Evolutionary conservation across 345 rosid genomes (phyloP).

Genomic region (Dipteronia sinensis): DNA sequence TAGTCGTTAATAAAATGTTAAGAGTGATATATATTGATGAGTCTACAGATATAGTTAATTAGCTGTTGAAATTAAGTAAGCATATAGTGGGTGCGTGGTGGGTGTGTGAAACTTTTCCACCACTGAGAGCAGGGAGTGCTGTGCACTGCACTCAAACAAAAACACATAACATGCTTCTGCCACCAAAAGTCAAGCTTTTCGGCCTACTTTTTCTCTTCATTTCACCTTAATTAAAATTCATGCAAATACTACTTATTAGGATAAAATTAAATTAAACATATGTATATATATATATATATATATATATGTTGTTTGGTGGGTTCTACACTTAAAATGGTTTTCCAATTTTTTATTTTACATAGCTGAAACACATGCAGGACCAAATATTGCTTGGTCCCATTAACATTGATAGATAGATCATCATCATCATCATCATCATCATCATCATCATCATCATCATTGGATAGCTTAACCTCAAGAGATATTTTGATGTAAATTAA

Average conservation of each 20-base stretch:
- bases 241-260: conserved; percentile 24
- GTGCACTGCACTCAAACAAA: conserved; percentile 95
- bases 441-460: conserved; percentile 33
- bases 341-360: conserved; percentile 15
- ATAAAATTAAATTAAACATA: no score
- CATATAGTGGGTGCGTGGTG: conserved; percentile 11
- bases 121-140: conserved; percentile 56
- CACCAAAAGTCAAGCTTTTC: conserved; percentile 91
- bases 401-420: neutral
- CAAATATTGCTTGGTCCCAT: conserved; percentile 31
- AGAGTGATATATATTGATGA: neutral
- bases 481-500: conserved; percentile 26
- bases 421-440: conserved; percentile 39
- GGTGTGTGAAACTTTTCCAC: conserved; percentile 35
- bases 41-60: neutral
- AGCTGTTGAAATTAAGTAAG: neutral
- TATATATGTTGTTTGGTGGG: conserved; percentile 23
- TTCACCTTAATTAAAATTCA: conserved; percentile 28
- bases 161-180: conserved; percentile 48
- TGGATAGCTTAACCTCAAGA: conserved; percentile 30
- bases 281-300: no score
- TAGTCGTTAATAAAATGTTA: no score
- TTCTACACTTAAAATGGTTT: conserved; percentile 30
- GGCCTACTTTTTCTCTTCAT: conserved; percentile 47
- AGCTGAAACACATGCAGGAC: conserved; percentile 25